phyloP scores from a whole-genome alignment of 1,139 yeast genomes.

The Dujonia santamariae region DNA sequence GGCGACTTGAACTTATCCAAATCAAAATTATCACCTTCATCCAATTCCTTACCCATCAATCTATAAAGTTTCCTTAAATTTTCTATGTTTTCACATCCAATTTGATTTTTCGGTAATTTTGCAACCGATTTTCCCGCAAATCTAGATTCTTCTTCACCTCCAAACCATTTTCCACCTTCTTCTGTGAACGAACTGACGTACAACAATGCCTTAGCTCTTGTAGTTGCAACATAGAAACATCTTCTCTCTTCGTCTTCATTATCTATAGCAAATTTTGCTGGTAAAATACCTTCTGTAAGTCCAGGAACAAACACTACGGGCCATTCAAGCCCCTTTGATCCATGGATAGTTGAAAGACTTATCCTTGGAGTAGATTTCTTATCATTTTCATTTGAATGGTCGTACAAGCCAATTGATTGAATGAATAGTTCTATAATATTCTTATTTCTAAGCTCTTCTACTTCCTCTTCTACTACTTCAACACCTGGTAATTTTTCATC shows the following conservation, averaged over 20 bases:
- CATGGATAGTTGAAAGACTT: slow-evolving; percentile 74
- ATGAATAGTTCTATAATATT: slow-evolving; percentile 51
- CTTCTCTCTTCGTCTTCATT: slow-evolving; percentile 70
- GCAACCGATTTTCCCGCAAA: no score
- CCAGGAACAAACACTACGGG: slow-evolving; percentile 84
- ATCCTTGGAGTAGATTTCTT: slow-evolving; percentile 21
- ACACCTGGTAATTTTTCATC: slow-evolving; percentile 51
- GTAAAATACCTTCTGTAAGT: slow-evolving; percentile 58
- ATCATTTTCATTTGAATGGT: slow-evolving; percentile 18
- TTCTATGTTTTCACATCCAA: neutral
- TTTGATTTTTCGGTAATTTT: neutral
- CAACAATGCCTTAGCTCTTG: slow-evolving; percentile 63
- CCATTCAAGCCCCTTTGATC: slow-evolving; percentile 95
- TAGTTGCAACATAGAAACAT: slow-evolving; percentile 82
- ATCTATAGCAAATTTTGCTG: slow-evolving; percentile 41
- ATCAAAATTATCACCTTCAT: neutral
- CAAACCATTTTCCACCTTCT: slow-evolving; percentile 18
- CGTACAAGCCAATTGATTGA: slow-evolving; percentile 60
- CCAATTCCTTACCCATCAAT: neutral
- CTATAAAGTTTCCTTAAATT: slow-evolving; percentile 1
- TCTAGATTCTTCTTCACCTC: slow-evolving; percentile 6
- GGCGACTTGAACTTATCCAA: neutral
- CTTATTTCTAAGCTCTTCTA: slow-evolving; percentile 18
- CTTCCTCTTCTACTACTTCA: slow-evolving; percentile 15
- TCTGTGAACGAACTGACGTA: slow-evolving; percentile 35